Conservation (phyloP, 75 land plant genomes). For the Azolla pinnata region DNA sequence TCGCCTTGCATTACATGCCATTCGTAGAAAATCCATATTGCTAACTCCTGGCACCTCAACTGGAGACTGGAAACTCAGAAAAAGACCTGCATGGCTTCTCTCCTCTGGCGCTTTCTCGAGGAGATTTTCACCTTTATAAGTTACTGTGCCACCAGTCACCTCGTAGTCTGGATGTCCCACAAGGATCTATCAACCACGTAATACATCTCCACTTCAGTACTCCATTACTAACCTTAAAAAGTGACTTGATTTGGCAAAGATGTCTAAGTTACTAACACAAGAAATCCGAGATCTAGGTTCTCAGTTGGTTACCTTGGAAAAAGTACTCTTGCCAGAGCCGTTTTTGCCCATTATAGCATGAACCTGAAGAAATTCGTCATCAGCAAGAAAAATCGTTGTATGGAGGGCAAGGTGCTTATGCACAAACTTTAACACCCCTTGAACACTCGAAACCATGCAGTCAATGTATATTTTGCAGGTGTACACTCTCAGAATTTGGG, state of each 20-base stretch:
- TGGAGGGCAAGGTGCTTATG: too few species aligned
- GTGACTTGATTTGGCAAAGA: too few species aligned
- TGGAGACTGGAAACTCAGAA: constrained; percentile 93
- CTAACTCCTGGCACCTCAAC: constrained; percentile 92
- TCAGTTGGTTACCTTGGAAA: constrained; percentile 85
- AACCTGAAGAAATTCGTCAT: constrained; percentile 33
- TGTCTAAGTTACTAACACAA: too few species aligned
- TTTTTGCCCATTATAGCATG: constrained; percentile 99
- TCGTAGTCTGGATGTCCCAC: constrained; percentile 97
- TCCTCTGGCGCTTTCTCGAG: constrained; percentile 91
- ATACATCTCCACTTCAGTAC: too few species aligned
- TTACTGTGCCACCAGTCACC: constrained; percentile 74
- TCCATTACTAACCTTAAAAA: too few species aligned
- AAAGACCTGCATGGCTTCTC: constrained; percentile 81
- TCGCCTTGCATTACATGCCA: constrained; percentile 88
- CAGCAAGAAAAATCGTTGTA: neutral
- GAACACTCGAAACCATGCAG: neutral
- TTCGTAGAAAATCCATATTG: constrained; percentile 75
- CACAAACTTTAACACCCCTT: neutral
- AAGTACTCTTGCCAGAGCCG: constrained; percentile 98
- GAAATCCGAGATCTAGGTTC: too few species aligned
- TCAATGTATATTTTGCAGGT: neutral
- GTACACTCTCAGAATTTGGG: too few species aligned
- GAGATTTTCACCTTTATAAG: constrained; percentile 74
- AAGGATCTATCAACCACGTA: constrained; percentile 78